Evolutionary conservation across 2,329 filamentous ascomycete genomes (phyloP), one percentile per base, ranked within the genome.

Genomic region (Alternaria sp.): DNA sequence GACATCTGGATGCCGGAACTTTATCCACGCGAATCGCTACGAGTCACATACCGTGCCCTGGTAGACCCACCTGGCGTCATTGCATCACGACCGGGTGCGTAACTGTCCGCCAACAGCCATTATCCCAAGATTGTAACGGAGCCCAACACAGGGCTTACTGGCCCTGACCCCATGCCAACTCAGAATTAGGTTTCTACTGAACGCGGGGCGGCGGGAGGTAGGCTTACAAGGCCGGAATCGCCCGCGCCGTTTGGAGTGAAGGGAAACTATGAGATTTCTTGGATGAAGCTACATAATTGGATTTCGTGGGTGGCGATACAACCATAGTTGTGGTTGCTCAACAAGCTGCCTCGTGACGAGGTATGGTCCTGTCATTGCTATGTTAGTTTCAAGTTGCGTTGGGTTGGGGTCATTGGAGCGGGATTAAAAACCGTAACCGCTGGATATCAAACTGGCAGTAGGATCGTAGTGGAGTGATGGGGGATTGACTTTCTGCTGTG

Each of bases 11-110:
- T 42, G 47, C 52, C 56, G 58, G 49, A 59, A 54, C 16, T 49
- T 58, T 57, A 60, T 38, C 62, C 62, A 64, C 62, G 57, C 64
- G 47, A 62, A 48, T 49, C 34, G 48, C n/a, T 38, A 46, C 44
- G 52, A 56, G 57, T 59, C 56, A 58, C 38, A 46, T 54, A 32
- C 49, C 30, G 43, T 52, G 52, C 54, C 30, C 52, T 18, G 43
- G 16, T 41, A 39, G 28, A 52, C 41, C 56, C 47, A 34, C 43
- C 51, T 47, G 28, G 48, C 41, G 51, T 42, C 39, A 56, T 59
- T 51, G 60, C 60, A 48, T 47, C 42, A 53, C 42, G 41, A 36
- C 41, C 49, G 38, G 54, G 54, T 51, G 57, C 57, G 60, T 61
- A 53, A 57, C 47, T 51, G 41, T 26, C 47, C 46, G 41, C 51